These are phyloP conservation scores for Nicotiana knightiana DNA, from an alignment of 257 asterid species.

Conservation along the genomic window DNA sequence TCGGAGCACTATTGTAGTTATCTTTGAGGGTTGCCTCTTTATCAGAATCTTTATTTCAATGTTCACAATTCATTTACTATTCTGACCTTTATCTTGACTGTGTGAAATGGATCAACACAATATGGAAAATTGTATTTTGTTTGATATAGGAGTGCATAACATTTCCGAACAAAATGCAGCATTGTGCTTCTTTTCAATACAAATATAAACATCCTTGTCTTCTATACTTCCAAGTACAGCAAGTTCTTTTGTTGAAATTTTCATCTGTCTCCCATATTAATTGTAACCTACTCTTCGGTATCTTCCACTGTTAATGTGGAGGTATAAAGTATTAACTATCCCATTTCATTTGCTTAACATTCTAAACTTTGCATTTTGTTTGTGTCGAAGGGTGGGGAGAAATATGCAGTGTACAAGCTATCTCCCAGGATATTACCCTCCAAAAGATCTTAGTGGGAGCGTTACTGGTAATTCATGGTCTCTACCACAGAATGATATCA, in stretches of 20 bases:
- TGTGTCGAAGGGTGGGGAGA: background rate
- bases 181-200: background rate
- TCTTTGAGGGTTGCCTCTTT: background rate
- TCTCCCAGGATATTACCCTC: slow-evolving; percentile 32
- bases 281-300: background rate
- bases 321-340: background rate
- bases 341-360: background rate
- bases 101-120: background rate
- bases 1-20: background rate
- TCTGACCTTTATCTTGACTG: background rate
- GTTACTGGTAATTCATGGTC: slow-evolving; percentile 40
- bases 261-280: background rate
- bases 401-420: slow-evolving; percentile 54
- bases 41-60: background rate
- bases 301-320: background rate
- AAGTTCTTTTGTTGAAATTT: background rate
- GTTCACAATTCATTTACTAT: background rate
- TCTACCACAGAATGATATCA: slow-evolving; percentile 19
- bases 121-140: background rate
- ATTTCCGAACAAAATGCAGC: background rate
- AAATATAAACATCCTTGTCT: background rate
- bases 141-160: background rate
- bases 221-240: background rate
- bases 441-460: slow-evolving; percentile 33
- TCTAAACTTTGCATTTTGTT: background rate